A percentile compares a stretch with the other conserved stretches of the same genome.
Evolutionary conservation across 148 eudicot genomes (phyloP).

Genomic region (Agrostemma githago): DNA sequence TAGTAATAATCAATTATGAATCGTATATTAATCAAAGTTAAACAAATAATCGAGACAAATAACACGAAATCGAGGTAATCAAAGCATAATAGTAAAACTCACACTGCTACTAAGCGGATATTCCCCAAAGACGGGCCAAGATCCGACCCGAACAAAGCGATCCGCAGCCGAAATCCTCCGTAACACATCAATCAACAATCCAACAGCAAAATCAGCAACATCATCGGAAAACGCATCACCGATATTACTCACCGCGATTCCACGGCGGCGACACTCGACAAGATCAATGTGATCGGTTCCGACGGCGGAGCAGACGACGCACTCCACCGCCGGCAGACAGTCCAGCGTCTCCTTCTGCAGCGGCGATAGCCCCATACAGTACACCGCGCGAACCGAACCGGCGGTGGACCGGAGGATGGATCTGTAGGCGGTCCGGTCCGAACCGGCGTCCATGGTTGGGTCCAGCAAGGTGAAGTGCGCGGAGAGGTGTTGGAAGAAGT

Average conservation of each 20-base stretch:
- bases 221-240: conserved; percentile 69
- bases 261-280: conserved; percentile 59
- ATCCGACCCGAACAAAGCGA: conserved; percentile 50
- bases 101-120: conserved; percentile 52
- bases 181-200: conserved; percentile 57
- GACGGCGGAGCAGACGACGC: conserved; percentile 36
- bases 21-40: too few species aligned
- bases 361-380: conserved; percentile 46
- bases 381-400: conserved; percentile 35
- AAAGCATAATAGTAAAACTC: neutral
- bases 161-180: conserved; percentile 40
- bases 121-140: conserved; percentile 38
- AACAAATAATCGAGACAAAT: too few species aligned
- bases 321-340: conserved; percentile 46
- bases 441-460: conserved; percentile 26
- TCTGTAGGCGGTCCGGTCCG: neutral
- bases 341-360: conserved; percentile 35
- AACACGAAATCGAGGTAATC: neutral
- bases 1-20: too few species aligned
- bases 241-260: conserved; percentile 44
- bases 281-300: conserved; percentile 67
- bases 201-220: conserved; percentile 65
- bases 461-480: conserved; percentile 41
- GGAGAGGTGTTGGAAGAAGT: conserved; percentile 26
- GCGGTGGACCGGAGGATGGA: conserved; percentile 23